phyloP scores from a whole-genome alignment of 805 yeast genomes.

The Cyberlindnera maritima region DNA sequence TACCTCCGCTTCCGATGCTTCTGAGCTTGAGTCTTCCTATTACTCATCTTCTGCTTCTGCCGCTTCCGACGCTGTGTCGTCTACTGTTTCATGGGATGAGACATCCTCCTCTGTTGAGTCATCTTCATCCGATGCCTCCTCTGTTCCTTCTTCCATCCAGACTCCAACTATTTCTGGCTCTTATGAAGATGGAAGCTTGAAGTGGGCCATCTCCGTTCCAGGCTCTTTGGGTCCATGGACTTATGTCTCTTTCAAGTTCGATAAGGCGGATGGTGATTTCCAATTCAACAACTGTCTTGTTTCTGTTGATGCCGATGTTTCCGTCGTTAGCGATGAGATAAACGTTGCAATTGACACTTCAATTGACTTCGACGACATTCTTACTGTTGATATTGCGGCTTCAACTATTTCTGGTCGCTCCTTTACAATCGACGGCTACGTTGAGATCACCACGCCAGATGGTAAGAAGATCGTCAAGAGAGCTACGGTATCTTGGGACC shows the following conservation, averaged over 20 bases:
- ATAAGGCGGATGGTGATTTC: slow-evolving; percentile 13
- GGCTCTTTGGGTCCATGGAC: slow-evolving; percentile 21
- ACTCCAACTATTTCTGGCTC: slow-evolving; percentile 13
- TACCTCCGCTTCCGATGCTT: too few species aligned
- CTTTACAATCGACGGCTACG: slow-evolving; percentile 9
- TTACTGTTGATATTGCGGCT: slow-evolving; percentile 8
- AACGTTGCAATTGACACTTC: slow-evolving; percentile 1
- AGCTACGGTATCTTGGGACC: slow-evolving; percentile 8
- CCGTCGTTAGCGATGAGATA: slow-evolving; percentile 1
- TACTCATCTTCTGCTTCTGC: not conserved
- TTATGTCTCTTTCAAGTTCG: slow-evolving; percentile 10
- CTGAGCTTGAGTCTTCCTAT: too few species aligned
- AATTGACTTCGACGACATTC: not conserved
- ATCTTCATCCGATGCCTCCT: slow-evolving; percentile 4
- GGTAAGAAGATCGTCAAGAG: slow-evolving; percentile 16
- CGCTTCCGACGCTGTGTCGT: not conserved
- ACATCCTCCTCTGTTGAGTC: slow-evolving; percentile 1
- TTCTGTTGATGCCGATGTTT: not conserved
- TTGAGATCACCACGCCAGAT: slow-evolving; percentile 8
- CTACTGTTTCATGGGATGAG: not conserved
- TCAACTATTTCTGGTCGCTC: slow-evolving; percentile 11
- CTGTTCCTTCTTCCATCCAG: slow-evolving; percentile 5
- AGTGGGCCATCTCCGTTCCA: slow-evolving; percentile 16
- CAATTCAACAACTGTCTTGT: slow-evolving; percentile 7
- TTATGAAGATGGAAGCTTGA: slow-evolving; percentile 14